Base-by-base conservation (phyloP, 306 rosid genomes). In the Dryas octopetala region DNA sequence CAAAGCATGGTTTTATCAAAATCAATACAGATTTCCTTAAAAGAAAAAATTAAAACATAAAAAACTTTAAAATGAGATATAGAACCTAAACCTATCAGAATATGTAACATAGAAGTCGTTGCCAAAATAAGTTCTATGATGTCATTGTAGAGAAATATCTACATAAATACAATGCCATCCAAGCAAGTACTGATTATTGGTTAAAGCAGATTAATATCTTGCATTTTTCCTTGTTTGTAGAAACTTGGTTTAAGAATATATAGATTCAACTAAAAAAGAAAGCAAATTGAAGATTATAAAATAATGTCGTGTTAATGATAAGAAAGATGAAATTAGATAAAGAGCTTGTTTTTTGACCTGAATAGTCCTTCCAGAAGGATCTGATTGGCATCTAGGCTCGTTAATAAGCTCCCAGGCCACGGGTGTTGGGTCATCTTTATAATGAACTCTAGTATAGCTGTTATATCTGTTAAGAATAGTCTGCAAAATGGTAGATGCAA, bases 361-460 rank as follows among this genome's bases (percentile, higher is more conserved):
- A 77, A 94, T 87, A 41, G 94, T 94, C 68, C 94, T 84, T 52
- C 98, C 98, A 8, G 94, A 89, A 79, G 93, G 90, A 85, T 94
- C 98, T 69, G 98, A 91, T 66, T 90, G 78, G 86, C 98, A 94
- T 78, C 98, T 83, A 1, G 98, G 96, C 79, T 91, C 98, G 73
- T 91, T 94, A 73, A 94, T 91, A 16, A 94, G 97, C 87, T 94
- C 98, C 98, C 98, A 94, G 0, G 98, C 96, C 98, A 94, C 89
- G 78, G 91, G 89, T 76, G 98, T 88, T 13, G 97, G 85, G 61
- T 94, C 98, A 80, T 91, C 90, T 78, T 83, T 94, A 87, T 94
- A 94, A 74, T 80, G 92, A 57, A 80, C 76, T 68, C 91, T 89
- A 4, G 87, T 94, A 40, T 85, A 89, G 45, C 84, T 89, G 82